Evolutionary conservation across 257 asterid species (phyloP).

Genomic region (Forsythia viridissima): DNA sequence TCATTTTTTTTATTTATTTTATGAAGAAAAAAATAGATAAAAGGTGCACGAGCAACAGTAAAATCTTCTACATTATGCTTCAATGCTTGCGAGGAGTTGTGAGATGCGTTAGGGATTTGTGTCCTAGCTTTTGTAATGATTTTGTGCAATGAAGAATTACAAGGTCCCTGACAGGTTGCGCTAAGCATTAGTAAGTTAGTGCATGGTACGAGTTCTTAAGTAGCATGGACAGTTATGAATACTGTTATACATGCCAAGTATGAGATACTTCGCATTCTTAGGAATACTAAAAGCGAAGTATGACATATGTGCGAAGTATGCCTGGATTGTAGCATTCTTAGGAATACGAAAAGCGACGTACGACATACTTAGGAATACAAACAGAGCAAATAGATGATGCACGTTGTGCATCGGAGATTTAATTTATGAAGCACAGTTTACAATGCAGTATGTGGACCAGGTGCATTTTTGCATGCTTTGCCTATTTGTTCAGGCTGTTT

Average conservation of each 20-base stretch:
- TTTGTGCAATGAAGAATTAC: background rate
- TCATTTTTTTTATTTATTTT: background rate
- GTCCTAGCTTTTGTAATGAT: constrained; percentile 4
- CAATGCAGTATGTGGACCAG: background rate
- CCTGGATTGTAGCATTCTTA: background rate
- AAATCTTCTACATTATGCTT: background rate
- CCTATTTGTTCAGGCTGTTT: no score
- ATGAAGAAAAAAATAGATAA: background rate
- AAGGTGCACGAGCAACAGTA: background rate
- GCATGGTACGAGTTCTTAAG: background rate
- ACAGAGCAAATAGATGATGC: background rate
- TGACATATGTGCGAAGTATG: background rate
- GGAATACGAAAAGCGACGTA: no score
- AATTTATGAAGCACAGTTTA: background rate
- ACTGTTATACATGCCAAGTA: background rate
- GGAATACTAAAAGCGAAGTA: no score
- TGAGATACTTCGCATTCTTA: no score
- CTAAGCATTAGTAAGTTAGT: background rate
- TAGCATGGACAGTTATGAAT: background rate
- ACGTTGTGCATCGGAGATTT: background rate
- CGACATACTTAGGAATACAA: background rate
- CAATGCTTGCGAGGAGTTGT: background rate
- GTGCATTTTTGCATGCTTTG: background rate
- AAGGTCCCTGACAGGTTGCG: background rate
- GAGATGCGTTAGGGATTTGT: background rate